Base-by-base conservation (phyloP, 139 green algal genomes). In the Chlamydomonas urium region DNA sequence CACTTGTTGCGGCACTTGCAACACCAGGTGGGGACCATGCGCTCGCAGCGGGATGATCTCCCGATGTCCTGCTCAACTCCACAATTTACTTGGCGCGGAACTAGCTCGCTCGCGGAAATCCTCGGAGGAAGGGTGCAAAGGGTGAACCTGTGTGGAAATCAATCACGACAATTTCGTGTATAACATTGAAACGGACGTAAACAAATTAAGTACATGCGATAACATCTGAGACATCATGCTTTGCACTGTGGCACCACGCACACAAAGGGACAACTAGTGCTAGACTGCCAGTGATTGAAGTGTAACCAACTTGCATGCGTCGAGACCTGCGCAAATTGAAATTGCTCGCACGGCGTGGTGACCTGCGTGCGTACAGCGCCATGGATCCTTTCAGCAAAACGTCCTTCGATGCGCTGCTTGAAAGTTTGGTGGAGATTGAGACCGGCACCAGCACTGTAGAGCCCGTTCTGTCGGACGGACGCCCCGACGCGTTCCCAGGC, bases 361-460 rank as follows among this genome's bases (percentile, higher is more conserved):
- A 50, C 42, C 42, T 14, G n/a, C n/a, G n/a, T n/a, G n/a, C n/a
- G n/a, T n/a, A n/a, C n/a, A n/a, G n/a, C n/a, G n/a, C n/a, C n/a
- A n/a, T n/a, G n/a, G 42, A 50, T 50, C 42, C 42, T 14, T 50
- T 50, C 42, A 50, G 42, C 42, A 50, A 50, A 50, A 50, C 42
- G 14, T 50, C 42, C 8, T 50, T 50, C 42, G 42, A 50, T 24
- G 42, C 42, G 8, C 14, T 50, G 14, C 14, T 50, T 24, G 42
- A 50, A 14, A 50, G 10, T 50, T 50, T 50, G 14, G 42, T 24
- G 8, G 42, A 8, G 8, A 24, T 50, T 50, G 14, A 50, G 8
- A 8, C 42, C 14, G 10, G 10, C 42, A 14, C 8, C 8, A 24
- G 8, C 14, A 14, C 8, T 50, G 42, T 24, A 50, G 42, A 14